Base-by-base conservation (phyloP, 164 flowering plant species). In the Amborella trichopoda region DNA sequence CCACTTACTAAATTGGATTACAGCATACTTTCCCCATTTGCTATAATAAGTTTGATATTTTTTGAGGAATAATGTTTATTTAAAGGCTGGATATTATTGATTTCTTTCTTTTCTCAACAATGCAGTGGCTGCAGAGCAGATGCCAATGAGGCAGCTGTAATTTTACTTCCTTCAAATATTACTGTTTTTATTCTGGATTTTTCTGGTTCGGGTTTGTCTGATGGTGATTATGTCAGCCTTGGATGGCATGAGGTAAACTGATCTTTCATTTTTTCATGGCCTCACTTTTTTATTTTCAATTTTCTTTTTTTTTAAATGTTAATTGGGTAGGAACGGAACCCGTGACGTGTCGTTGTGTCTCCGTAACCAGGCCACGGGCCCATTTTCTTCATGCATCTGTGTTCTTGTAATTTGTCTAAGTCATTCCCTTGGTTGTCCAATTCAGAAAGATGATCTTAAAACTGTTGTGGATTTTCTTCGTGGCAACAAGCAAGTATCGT, bases 171-270 rank as follows among this genome's bases (percentile, higher is more conserved):
- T 54, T 80, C 80, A 51, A 86, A 85, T 61, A 90, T 90, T 44
- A 83, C 98, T 39, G 80, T 90, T 40, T 90, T 90, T 50, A 76
- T 94, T 47, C 94, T 90, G 64, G 98, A 90, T 66, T 90, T 90
- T 60, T 86, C 98, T 26, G 98, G 98, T 38, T 90, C 98, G 13
- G 98, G 98, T 56, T 60, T 90, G 45, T 90, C 98, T 39, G 94
- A 69, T 62, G 98, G 98, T 33, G 84, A 81, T 32, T 78, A 77
- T 68, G 98, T 90, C 40, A 86, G 84, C 65, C 94, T 90, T 43
- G 98, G 98, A 48, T 90, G 98, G 98, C 84, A 90, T 66, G 98
- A 90, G 78, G 97, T 85, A 55, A 56, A 63, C 57, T 49, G 34
- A 10, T 39, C 34, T 28, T 46, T 44, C 14, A 11, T 22, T 25